Base-by-base conservation (phyloP, 2,329 filamentous ascomycete species). In the Emydomyces testavorans region DNA sequence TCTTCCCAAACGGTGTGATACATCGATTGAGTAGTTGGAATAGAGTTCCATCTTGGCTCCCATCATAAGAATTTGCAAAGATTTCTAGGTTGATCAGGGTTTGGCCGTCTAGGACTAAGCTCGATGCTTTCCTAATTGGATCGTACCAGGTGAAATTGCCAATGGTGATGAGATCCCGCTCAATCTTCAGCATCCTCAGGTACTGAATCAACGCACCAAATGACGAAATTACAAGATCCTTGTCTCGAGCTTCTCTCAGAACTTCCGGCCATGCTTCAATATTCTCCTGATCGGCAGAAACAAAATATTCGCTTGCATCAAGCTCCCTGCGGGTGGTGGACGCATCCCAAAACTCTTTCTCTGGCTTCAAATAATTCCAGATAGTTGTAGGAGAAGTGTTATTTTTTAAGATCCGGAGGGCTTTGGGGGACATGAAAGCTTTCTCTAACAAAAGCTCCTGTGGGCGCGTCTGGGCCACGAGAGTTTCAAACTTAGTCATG, bases 61-160 rank as follows among this genome's bases (percentile, higher is more conserved):
- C 90, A 60, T 95, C 90, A 55, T 84, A 87, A 0, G 83, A 89
- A 65, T 98, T 98, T 57, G 87, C 78, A 57, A 98, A 98, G 4
- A 98, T 78, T 62, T 98, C 92, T n/a, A 98, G 79, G 60, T 98
- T 98, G 71, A 94, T 93, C 57, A 98, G 73, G 18, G 89, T 96
- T 62, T 98, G 92, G 0, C 92, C 92, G 58, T 98, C 92, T 1
- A 98, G 75, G 7, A 98, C 83, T 37, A 98, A 71, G 24, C 86
- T 96, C 10, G 88, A 87, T 1, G 80, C 76, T 61, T 95, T 94
- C 59, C 83, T 83, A 44, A 98, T 96, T 0, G 92, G 92, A 61
- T 84, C 88, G 64, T 98, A 98, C 75, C 80, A 83, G 45, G 80
- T 78, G 61, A 98, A 95, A 62, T 93, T 94, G 53, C 85, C 83